Conservation (phyloP, 1,139 yeast genomes). For the Debaryomyces fabryi region DNA sequence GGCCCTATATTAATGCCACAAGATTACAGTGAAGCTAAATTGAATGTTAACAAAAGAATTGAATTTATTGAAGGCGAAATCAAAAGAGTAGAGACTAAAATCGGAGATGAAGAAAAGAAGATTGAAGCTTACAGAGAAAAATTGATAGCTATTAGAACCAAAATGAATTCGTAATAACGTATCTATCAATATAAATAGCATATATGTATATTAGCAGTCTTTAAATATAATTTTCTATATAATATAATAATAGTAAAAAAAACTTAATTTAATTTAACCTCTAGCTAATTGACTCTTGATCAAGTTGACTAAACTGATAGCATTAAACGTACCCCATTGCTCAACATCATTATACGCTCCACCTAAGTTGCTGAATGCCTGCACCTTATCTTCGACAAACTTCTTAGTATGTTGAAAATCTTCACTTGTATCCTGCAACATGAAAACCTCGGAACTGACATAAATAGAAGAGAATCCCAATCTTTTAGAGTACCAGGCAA, state of each 20-base stretch:
- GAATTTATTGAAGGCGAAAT: conserved; percentile 85
- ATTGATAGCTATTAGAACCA: conserved; percentile 46
- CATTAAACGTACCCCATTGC: conserved; percentile 77
- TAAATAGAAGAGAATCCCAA: conserved; percentile 69
- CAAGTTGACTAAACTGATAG: conserved; percentile 66
- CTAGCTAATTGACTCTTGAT: conserved; percentile 69
- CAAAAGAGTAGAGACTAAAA: conserved; percentile 62
- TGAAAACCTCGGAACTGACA: conserved; percentile 73
- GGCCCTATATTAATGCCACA: conserved; percentile 94
- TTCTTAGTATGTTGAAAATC: conserved; percentile 58
- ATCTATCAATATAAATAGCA: not conserved
- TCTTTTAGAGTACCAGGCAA: conserved; percentile 93
- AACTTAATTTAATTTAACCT: conserved; percentile 39
- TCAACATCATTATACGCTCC: conserved; percentile 61
- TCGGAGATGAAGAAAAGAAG: conserved; percentile 52
- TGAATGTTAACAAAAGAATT: conserved; percentile 83
- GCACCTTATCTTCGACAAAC: conserved; percentile 65
- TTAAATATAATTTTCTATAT: conserved; percentile 3
- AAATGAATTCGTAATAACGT: conserved; percentile 14
- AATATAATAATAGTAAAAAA: conserved; percentile 3
- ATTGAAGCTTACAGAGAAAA: conserved; percentile 54
- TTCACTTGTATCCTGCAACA: conserved; percentile 73
- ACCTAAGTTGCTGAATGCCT: conserved; percentile 58
- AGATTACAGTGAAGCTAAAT: conserved; percentile 75
- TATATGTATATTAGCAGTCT: conserved; percentile 7